These are phyloP conservation scores for Sporothrix humicola DNA, from an alignment of 2,329 filamentous ascomycete genomes.

Conservation along the genomic window DNA sequence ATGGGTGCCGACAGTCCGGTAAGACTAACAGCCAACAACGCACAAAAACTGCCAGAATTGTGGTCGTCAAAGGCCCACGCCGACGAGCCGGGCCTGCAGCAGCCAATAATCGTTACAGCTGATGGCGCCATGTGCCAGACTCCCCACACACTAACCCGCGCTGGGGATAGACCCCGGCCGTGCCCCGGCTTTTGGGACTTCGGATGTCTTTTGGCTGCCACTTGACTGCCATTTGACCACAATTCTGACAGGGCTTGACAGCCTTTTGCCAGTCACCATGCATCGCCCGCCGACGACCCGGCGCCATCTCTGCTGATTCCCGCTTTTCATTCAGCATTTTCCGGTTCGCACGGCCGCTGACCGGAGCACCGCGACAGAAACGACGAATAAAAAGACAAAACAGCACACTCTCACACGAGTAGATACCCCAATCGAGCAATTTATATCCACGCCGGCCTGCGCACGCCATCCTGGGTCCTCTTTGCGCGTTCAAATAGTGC, in stretches of 20 bases:
- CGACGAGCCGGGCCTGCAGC: neutral
- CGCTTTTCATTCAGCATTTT: neutral
- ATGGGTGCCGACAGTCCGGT: constrained; percentile 19
- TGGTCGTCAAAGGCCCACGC: neutral
- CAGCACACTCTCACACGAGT: neutral
- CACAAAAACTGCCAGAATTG: too few species aligned
- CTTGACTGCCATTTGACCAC: too few species aligned
- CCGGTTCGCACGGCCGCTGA: neutral
- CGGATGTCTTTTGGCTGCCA: too few species aligned
- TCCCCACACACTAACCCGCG: constrained; percentile 13
- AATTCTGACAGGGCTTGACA: neutral
- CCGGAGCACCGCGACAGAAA: neutral
- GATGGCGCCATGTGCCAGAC: constrained; percentile 21
- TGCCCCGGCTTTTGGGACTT: neutral
- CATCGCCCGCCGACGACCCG: constrained; percentile 11
- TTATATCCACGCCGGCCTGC: constrained; percentile 12
- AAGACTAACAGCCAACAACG: neutral
- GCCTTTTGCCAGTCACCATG: neutral
- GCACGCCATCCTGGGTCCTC: constrained; percentile 27
- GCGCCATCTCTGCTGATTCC: neutral
- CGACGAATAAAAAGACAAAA: too few species aligned
- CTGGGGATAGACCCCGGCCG: constrained; percentile 1
- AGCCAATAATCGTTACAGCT: constrained; percentile 10
- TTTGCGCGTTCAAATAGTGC: constrained; percentile 18
- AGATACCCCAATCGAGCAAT: neutral